Evolutionary conservation across 1,284 basidiomycete species (phyloP), one percentile per base, ranked within the genome.

Genomic region (Waitea zeae): DNA sequence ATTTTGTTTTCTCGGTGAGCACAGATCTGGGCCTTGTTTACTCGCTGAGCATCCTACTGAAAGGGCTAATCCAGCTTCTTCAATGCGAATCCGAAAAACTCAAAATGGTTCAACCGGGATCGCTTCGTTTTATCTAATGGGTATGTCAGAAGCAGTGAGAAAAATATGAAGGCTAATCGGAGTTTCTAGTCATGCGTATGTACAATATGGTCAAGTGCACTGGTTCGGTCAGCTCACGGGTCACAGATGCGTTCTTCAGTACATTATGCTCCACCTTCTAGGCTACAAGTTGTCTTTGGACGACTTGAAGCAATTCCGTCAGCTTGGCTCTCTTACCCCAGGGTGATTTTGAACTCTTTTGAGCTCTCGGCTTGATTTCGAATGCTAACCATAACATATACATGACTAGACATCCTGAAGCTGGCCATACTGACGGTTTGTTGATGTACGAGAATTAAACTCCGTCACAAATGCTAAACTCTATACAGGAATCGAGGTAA

Each of bases 71-170:
- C 20, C 36, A 84, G 82, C 30, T 83, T 87, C 65, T 56, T 92
- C 61, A 84, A 78, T 45, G 74, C 75, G 48, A 92, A 89, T 63
- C 81, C 88, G 39, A 78, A 78, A 57, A 79, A 69, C 62, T 75
- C 87, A 36, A 78, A 86, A 55, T 95, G 89, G 89, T 80, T 77
- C 59, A 88, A 88, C 60, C 77, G 87, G 39, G 87, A 92, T 64
- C 70, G 76, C 50, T 88, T 87, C 46, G 83, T 89, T 40, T 70
- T 89, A 41, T 88, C 81, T 41, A 86, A 83, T 45, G 82, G 82
- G 77, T 77, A 41, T 40, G 64, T 44, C 36, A 12, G 6, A 36
- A 35, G 41, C 17, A 3, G 30, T 33, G 17, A 15, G 33, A 37
- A 36, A 35, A 29, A 28, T 38, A 6, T 33, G 26, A 46, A 31